Evolutionary conservation across 2,329 filamentous ascomycete species (phyloP).

Genomic region (Penicillium sp.): DNA sequence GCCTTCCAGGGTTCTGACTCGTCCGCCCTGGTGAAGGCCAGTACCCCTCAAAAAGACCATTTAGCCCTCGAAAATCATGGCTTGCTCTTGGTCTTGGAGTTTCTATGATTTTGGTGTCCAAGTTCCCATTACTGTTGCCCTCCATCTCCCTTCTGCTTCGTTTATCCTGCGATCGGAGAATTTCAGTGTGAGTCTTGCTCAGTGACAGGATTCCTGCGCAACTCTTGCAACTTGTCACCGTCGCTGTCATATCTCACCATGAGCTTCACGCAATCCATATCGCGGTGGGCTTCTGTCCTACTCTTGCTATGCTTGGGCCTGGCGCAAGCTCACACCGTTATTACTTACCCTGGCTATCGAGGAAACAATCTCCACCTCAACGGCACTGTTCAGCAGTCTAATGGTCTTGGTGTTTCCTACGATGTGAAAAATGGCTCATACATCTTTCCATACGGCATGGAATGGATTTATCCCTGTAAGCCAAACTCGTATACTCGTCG

Average conservation of each 20-base stretch:
- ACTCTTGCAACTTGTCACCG: conserved; percentile 2
- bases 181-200: background rate
- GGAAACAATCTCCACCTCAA: conserved; percentile 78
- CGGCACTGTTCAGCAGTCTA: conserved; percentile 45
- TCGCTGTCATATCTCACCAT: conserved; percentile 20
- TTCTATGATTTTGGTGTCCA: conserved; percentile 12
- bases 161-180: conserved; percentile 1
- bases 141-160: background rate
- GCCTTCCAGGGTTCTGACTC: conserved; percentile 22
- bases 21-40: conserved; percentile 18
- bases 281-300: conserved; percentile 23
- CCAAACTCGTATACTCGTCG: conserved; percentile 7
- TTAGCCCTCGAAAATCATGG: conserved; percentile 19
- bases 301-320: conserved; percentile 32
- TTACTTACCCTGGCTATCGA: conserved; percentile 78
- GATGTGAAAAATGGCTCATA: conserved; percentile 36
- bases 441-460: conserved; percentile 75
- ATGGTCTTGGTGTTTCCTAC: conserved; percentile 41
- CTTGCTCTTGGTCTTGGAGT: conserved; percentile 17
- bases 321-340: conserved; percentile 58
- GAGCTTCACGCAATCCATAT: conserved; percentile 21
- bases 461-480: conserved; percentile 93
- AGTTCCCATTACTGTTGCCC: background rate
- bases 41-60: conserved; percentile 28
- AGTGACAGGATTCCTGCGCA: background rate